A percentile compares a stretch with the other conserved stretches of the same genome.
These are phyloP conservation scores for Wickerhamiella allomyrinae DNA, from an alignment of 805 yeast genomes.

Conservation along the genomic window DNA sequence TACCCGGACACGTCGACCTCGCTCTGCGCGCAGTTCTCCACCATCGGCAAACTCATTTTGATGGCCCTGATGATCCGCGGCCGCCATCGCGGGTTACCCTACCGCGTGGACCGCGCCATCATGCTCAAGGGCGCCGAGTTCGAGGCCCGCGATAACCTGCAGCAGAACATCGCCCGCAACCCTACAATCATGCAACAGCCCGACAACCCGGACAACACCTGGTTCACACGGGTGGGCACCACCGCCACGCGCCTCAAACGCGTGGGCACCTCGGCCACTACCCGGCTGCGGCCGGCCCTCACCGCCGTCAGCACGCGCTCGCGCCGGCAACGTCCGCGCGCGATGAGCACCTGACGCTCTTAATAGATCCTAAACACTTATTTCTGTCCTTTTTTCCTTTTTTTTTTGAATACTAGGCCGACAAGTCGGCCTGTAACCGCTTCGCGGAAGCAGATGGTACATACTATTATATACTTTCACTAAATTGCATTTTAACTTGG, in stretches of 20 bases:
- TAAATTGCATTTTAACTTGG: too few relatives aligned
- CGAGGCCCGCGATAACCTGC: slow-evolving; percentile 16
- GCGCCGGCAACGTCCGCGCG: neutral
- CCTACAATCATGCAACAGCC: slow-evolving; percentile 7
- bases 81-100: slow-evolving; percentile 91
- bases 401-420: too few relatives aligned
- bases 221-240: slow-evolving; percentile 16
- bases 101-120: slow-evolving; percentile 84
- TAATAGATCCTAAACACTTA: too few relatives aligned
- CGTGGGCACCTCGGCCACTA: slow-evolving; percentile 10
- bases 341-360: neutral
- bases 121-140: slow-evolving; percentile 57
- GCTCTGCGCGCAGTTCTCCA: slow-evolving; percentile 55
- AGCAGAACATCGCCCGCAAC: slow-evolving; percentile 14
- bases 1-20: slow-evolving; percentile 56
- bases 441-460: too few relatives aligned
- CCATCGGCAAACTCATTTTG: slow-evolving; percentile 67
- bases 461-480: too few relatives aligned
- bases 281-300: slow-evolving; percentile 6
- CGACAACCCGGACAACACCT: neutral
- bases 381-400: too few relatives aligned
- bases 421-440: too few relatives aligned
- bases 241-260: slow-evolving; percentile 12
- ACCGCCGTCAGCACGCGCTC: neutral
- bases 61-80: slow-evolving; percentile 89